Evolutionary conservation across 345 rosid species (phyloP).

Genomic region (Citrus glauca): DNA sequence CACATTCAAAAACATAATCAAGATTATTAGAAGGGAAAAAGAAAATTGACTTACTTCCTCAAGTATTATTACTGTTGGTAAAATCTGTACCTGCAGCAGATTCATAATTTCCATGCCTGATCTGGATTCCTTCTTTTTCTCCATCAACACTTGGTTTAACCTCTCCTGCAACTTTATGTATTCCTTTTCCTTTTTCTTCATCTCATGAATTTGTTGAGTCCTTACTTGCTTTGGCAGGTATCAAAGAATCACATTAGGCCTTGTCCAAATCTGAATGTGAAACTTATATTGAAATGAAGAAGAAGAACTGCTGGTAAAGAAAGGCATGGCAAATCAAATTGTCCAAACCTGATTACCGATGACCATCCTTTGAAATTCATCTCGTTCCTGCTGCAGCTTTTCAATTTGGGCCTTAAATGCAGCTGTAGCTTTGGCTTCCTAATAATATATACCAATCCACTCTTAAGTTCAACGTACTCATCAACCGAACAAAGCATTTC

Average conservation of each 20-base stretch:
- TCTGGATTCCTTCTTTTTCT: conserved; percentile 95
- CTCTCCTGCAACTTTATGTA: conserved; percentile 97
- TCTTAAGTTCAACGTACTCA: conserved; percentile 8
- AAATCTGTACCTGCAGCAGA: conserved; percentile 72
- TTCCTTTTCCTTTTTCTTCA: conserved; percentile 96
- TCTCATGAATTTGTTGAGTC: conserved; percentile 95
- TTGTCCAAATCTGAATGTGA: conserved; percentile 13
- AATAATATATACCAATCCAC: conserved; percentile 3
- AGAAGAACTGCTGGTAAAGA: neutral
- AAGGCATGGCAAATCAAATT: neutral
- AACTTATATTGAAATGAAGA: conserved; percentile 3
- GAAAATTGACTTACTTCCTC: neutral
- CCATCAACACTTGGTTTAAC: conserved; percentile 95
- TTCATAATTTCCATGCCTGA: conserved; percentile 99
- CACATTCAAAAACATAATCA: conserved; percentile 12
- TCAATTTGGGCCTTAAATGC: conserved; percentile 84
- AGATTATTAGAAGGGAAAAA: conserved; percentile 1
- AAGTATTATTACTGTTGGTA: neutral
- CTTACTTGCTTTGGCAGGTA: conserved; percentile 75
- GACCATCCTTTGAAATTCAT: conserved; percentile 98
- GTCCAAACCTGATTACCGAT: conserved; percentile 82
- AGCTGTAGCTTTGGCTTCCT: conserved; percentile 93
- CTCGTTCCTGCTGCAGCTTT: conserved; percentile 88
- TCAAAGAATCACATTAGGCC: conserved; percentile 15
- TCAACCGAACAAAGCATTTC: neutral